Evolutionary conservation across 2,329 filamentous ascomycete species (phyloP), one percentile per base, ranked within the genome.

Genomic region (Aspergillus ruber): DNA sequence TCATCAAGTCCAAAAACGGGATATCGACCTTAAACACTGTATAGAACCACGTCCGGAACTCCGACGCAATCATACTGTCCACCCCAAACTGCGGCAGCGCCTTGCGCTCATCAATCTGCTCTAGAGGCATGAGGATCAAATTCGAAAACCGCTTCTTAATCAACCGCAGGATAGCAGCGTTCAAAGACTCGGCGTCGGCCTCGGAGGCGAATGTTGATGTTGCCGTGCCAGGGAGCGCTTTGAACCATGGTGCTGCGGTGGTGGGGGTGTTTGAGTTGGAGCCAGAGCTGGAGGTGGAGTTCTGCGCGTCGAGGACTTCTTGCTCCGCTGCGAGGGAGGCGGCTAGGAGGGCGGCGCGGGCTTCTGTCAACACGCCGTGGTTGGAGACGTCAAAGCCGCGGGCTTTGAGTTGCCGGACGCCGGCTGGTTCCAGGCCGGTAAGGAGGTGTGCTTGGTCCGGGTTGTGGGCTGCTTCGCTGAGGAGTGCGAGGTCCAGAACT

Each of bases 31-130:
- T 58, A 45, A 68, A 64, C 8, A 54, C 51, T 5, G 54, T 48
- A 42, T 57, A 70, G 23, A 71, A 58, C 65, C 65, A 70, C 0
- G 59, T 59, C 13, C 70, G 58, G 41, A 73, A 65, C 50, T 73
- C 71, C 8, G 66, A 59, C 0, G 61, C 69, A 32, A 73, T 58
- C 66, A 74, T 71, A 45, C 65, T 69, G 50, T 73, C 70, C 13
- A 74, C 52, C 6, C 71, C 70, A 48, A 64, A 73, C 1, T 52
- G 44, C 0, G 57, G 44, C 3, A 73, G 23, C 1, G 49, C 7
- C 15, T 45, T n/a, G 2, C 42, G 38, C 10, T n/a, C n/a, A 3
- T 32, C 18, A 4, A 45, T 13, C n/a, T 18, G 38, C 12, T 20
- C 20, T 13, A 46, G 13, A n/a, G 50, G 21, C 21, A 48, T 46